A percentile compares a stretch with the other conserved stretches of the same genome.
These are phyloP conservation scores for Candida endomychidarum DNA, from an alignment of 805 yeast species.

Conservation along the genomic window DNA sequence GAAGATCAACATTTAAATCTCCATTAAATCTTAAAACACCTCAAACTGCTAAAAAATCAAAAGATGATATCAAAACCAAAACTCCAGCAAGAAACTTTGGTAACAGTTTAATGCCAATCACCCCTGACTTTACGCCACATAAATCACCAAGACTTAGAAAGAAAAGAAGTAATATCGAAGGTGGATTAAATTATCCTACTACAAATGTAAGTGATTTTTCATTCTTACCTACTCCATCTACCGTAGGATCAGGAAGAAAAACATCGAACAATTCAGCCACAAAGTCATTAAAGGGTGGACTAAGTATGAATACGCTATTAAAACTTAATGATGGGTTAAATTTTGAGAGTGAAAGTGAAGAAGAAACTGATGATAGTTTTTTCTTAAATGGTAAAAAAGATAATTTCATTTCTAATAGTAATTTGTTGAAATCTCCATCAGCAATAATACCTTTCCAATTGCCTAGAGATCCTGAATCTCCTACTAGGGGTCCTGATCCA, in stretches of 20 bases:
- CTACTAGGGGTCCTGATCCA: conserved; percentile 1
- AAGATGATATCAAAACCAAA: conserved; percentile 2
- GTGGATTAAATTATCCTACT: conserved; percentile 1
- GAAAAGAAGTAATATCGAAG: conserved; percentile 13
- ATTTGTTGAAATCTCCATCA: conserved; percentile 8
- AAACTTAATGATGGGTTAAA: conserved; percentile 23
- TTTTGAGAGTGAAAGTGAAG: conserved; percentile 27
- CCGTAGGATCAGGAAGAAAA: conserved; percentile 38
- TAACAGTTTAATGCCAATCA: conserved; percentile 12
- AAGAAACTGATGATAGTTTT: conserved; percentile 18
- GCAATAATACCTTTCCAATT: not conserved
- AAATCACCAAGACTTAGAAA: conserved; percentile 14
- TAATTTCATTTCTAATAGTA: conserved; percentile 8
- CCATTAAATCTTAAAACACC: conserved; percentile 11
- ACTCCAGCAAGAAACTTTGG: conserved; percentile 10
- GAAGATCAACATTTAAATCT: conserved; percentile 4
- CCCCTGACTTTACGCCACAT: conserved; percentile 19
- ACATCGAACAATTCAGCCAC: conserved; percentile 10
- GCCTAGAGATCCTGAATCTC: not conserved
- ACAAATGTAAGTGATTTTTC: conserved; percentile 16
- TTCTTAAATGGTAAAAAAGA: conserved; percentile 7
- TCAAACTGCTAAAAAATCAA: conserved; percentile 8
- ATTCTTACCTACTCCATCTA: conserved; percentile 38
- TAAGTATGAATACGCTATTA: conserved; percentile 21
- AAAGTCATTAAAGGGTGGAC: conserved; percentile 10